Percentiles rank a stretch among this genome's conserved stretches.
phyloP scores from a whole-genome alignment of 1,284 basidiomycete genomes.

The Ustilago crameri region DNA sequence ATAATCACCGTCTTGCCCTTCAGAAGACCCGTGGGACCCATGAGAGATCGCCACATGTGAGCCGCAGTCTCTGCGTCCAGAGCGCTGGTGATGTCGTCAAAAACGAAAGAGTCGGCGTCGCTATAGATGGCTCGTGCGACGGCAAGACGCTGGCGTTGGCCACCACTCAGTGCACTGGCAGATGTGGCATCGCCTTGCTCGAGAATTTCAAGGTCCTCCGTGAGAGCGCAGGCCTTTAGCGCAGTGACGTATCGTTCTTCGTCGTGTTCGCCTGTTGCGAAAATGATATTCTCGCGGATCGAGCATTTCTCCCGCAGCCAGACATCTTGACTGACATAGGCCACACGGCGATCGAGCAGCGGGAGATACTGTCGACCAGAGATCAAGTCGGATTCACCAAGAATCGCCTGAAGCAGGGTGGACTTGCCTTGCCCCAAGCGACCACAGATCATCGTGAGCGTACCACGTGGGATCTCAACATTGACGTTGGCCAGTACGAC shows the following conservation, averaged over 20 bases:
- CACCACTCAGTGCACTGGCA: conserved; percentile 62
- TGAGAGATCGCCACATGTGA: conserved; percentile 64
- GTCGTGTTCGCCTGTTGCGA: conserved; percentile 49
- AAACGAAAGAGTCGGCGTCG: conserved; percentile 52
- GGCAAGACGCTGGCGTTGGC: conserved; percentile 60
- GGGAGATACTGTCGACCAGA: conserved; percentile 40
- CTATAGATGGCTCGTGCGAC: conserved; percentile 65
- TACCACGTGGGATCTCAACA: conserved; percentile 36
- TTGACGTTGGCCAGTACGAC: conserved; percentile 35
- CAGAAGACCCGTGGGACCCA: conserved; percentile 43
- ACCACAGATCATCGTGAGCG: conserved; percentile 60
- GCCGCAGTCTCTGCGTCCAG: conserved; percentile 77
- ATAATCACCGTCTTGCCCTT: conserved; percentile 48
- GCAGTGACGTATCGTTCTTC: conserved; percentile 51
- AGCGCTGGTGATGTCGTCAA: conserved; percentile 66
- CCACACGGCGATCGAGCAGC: conserved; percentile 32
- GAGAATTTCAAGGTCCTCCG: conserved; percentile 50
- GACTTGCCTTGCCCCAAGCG: conserved; percentile 63
- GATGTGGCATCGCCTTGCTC: conserved; percentile 59
- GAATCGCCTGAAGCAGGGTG: conserved; percentile 56
- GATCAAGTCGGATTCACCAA: conserved; percentile 58
- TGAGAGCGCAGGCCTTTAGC: conserved; percentile 58
- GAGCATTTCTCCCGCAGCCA: conserved; percentile 58
- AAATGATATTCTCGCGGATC: conserved; percentile 62
- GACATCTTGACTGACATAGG: conserved; percentile 60